Conservation (phyloP, 108 stramenopile species). For the Cyclotella sp. region DNA sequence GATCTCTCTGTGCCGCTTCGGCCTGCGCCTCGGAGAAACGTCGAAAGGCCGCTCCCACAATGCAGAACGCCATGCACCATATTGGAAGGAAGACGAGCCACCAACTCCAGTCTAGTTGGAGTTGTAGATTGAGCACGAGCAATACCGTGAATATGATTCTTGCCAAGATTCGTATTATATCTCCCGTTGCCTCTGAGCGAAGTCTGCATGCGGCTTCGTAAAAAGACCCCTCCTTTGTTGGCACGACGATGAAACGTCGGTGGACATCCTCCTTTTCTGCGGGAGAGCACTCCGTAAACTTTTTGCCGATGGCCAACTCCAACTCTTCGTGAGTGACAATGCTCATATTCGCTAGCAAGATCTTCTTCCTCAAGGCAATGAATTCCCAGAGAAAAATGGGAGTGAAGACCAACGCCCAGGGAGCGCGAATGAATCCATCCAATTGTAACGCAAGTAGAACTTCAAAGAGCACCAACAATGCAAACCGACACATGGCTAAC, state of each 20-base stretch:
- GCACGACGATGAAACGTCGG: slow-evolving; percentile 77
- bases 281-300: slow-evolving; percentile 68
- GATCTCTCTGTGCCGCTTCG: slow-evolving; percentile 69
- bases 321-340: slow-evolving; percentile 84
- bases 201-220: slow-evolving; percentile 73
- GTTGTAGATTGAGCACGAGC: slow-evolving; percentile 72
- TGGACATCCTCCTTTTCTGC: slow-evolving; percentile 74
- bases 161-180: slow-evolving; percentile 65
- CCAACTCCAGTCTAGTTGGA: slow-evolving; percentile 74
- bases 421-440: slow-evolving; percentile 52
- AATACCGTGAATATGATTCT: slow-evolving; percentile 67
- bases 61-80: slow-evolving; percentile 59
- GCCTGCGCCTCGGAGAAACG: slow-evolving; percentile 67
- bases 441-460: slow-evolving; percentile 68
- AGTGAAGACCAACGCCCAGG: slow-evolving; percentile 75
- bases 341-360: slow-evolving; percentile 61
- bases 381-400: slow-evolving; percentile 81
- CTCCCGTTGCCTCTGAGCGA: slow-evolving; percentile 63
- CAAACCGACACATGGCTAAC: slow-evolving; percentile 64
- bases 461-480: slow-evolving; percentile 71
- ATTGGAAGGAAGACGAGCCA: slow-evolving; percentile 88
- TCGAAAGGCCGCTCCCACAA: slow-evolving; percentile 68
- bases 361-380: slow-evolving; percentile 70
- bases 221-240: slow-evolving; percentile 57
- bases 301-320: slow-evolving; percentile 79